Evolutionary conservation across 2,329 filamentous ascomycete species (phyloP), one percentile per base, ranked within the genome.

Genomic region (Colletotrichum acutatum): DNA sequence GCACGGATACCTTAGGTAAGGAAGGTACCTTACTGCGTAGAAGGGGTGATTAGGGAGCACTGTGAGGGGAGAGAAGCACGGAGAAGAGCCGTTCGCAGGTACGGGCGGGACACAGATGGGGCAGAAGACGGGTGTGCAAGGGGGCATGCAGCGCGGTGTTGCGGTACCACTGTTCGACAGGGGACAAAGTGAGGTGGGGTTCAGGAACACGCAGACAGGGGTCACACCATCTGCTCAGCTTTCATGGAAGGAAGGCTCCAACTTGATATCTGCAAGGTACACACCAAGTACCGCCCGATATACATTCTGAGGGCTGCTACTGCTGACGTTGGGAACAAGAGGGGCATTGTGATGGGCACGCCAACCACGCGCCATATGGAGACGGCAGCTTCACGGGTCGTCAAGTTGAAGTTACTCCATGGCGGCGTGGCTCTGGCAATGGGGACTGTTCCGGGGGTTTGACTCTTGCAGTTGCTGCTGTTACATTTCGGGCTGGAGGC

Each of bases 91-190:
- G 65, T 53, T 67, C n/a, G 65, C 65, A 67, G 46, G 14, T 53
- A 56, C 49, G 22, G 49, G 12, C 26, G 19, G 56, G 56, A 37
- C 32, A 54, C 46, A 24, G 30, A 53, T 61, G 66, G 57, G 46
- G 57, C 46, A 26, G 12, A 14, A 42, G 69, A 58, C 58, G 66
- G 69, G 30, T 49, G 66, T 69, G 69, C 69, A 72, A 68, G 69
- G 69, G 69, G 59, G n/a, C 22, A 11, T 69, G 69, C 65, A 72
- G 69, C 58, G 56, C 34, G 49, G 68, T 34, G 56, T 60, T 66
- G 54, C 54, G 34, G 62, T 71, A 16, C 56, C 57, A 71, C 54
- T 42, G 11, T 22, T 56, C 1, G 61, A 70, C 61, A 30, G 42
- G 28, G 42, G 42, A 14, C 1, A n/a, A 19, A 14, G 53, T 28